Conservation (phyloP, 441 rosid species). For the Populus hybrid region DNA sequence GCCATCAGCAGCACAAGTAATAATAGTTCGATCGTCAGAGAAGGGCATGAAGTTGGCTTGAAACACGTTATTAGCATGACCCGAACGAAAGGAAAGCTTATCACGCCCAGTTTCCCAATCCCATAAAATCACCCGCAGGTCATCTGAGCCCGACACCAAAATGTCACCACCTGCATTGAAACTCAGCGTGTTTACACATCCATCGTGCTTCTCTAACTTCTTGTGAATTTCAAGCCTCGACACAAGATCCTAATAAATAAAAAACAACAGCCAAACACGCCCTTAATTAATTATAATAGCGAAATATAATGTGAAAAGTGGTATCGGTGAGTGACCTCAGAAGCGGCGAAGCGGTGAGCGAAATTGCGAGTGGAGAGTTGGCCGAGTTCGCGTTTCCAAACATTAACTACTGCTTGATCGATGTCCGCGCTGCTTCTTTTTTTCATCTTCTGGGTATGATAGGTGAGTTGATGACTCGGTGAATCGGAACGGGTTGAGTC, state of each 20-base stretch:
- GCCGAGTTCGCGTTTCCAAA: constrained; percentile 76
- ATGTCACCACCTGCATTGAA: constrained; percentile 61
- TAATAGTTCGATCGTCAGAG: constrained; percentile 74
- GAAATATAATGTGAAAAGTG: neutral
- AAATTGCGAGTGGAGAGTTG: constrained; percentile 60
- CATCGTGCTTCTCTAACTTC: constrained; percentile 75
- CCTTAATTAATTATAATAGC: neutral
- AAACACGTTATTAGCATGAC: constrained; percentile 69
- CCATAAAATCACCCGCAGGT: constrained; percentile 67
- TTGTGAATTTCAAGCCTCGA: constrained; percentile 56
- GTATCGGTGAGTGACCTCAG: constrained; percentile 46
- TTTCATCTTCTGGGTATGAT: constrained; percentile 20
- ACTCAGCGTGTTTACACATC: constrained; percentile 82
- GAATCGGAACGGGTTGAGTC: neutral
- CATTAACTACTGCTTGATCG: constrained; percentile 54
- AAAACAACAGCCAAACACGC: neutral
- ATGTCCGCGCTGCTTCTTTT: constrained; percentile 31
- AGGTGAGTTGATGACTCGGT: neutral
- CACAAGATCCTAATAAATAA: constrained; percentile 53
- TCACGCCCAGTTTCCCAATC: constrained; percentile 68
- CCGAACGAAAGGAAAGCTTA: constrained; percentile 71
- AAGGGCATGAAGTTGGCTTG: constrained; percentile 89
- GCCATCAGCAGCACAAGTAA: constrained; percentile 97
- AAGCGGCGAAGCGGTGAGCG: constrained; percentile 66
- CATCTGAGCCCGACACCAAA: constrained; percentile 86